Evolutionary conservation across 2,329 filamentous ascomycete genomes (phyloP), one percentile per base, ranked within the genome.

Genomic region (Fusarium nisikadoi): DNA sequence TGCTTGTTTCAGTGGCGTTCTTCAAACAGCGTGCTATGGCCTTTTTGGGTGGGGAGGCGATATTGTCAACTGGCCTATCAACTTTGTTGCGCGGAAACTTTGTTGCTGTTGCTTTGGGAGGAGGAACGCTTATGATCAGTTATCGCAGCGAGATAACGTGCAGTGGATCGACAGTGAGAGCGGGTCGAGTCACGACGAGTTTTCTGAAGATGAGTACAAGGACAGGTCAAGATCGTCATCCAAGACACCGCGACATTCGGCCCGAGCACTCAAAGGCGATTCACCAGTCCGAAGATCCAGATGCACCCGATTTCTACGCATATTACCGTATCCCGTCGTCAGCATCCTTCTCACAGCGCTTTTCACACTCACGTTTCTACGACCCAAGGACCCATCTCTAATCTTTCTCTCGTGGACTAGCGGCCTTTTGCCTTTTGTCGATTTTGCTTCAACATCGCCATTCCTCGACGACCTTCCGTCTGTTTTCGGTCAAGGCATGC

Each of bases 401-500:
- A 78, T 73, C 2, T 81, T 81, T 60, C 74, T 82, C 46, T 82
- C 80, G 0, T 82, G 80, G 80, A 82, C 80, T 0, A 72, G 76
- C 9, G 75, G 75, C 3, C 71, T 82, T 8, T 66, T 81, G 16
- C 80, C 80, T 0, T 79, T 82, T 27, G 67, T 82, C 31, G 80
- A 82, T 43, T 77, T 82, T 42, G 73, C 76, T 11, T 77, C 76
- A 13, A 77, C 78, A 14, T 77, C 80, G 8, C 76, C 80, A 17
- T 76, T 71, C 20, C 71, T 79, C 5, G 78, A 76, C 9, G 70
- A 72, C 27, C 59, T 79, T 5, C 58, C 76, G 3, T 72, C 78
- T 2, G 63, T 66, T 14, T 75, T 73, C 25, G 75, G 77, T 20
- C 71, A 79, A 20, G 73, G 78, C 5, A 75, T 80, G 25, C 72